Conservation (phyloP, 1,284 basidiomycete species). For the Irpex rosettiformis region DNA sequence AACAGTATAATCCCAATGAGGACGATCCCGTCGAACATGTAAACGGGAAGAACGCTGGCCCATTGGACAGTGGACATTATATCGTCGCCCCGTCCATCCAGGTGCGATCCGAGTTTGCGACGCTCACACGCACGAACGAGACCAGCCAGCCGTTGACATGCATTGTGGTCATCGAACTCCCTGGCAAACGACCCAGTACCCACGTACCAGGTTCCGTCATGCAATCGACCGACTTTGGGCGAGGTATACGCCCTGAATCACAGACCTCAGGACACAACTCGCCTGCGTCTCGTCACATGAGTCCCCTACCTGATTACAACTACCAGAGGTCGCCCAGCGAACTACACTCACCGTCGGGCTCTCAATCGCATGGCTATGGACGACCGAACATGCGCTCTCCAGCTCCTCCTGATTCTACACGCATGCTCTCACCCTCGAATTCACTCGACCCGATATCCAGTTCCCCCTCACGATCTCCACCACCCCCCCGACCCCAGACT, state of each 20-base stretch:
- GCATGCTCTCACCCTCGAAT: conserved; percentile 22
- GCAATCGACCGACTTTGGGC: conserved; percentile 40
- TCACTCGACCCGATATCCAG: conserved; percentile 22
- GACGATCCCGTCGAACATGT: conserved; percentile 72
- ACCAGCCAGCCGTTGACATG: conserved; percentile 81
- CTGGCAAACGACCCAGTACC: conserved; percentile 57
- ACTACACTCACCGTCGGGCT: conserved; percentile 13
- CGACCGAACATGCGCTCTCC: conserved; percentile 14
- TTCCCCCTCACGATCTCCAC: conserved; percentile 9
- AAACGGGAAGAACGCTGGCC: conserved; percentile 46
- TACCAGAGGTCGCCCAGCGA: conserved; percentile 2
- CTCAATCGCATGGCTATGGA: conserved; percentile 10
- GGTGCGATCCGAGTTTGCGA: conserved; percentile 85
- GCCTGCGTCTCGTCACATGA: conserved; percentile 14
- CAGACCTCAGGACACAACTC: conserved; percentile 22
- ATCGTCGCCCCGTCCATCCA: conserved; percentile 87
- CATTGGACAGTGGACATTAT: conserved; percentile 53
- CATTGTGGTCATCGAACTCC: conserved; percentile 87
- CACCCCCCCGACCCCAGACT: conserved; percentile 1
- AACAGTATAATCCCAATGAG: conserved; percentile 60
- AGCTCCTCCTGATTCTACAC: conserved; percentile 5
- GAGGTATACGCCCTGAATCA: conserved; percentile 14
- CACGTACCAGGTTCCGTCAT: conserved; percentile 60
- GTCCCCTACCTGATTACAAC: conserved; percentile 7
- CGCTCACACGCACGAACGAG: conserved; percentile 72